These are phyloP conservation scores for Trichoderma semiorbis DNA, from an alignment of 2,329 filamentous ascomycete species.

Conservation along the genomic window DNA sequence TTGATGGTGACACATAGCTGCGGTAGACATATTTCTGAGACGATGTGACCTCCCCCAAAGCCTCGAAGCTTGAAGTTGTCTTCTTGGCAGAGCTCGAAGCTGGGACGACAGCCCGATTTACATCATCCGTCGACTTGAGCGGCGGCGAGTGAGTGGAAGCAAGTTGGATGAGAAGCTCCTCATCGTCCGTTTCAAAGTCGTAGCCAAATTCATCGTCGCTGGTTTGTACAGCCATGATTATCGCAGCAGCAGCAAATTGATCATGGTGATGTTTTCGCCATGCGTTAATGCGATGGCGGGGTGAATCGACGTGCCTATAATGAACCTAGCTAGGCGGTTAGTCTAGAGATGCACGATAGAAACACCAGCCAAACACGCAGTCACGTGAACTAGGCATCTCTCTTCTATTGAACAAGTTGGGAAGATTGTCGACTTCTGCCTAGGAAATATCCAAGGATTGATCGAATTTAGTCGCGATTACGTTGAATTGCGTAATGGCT, in stretches of 20 bases:
- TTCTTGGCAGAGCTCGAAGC: background rate
- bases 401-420: background rate
- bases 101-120: background rate
- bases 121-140: background rate
- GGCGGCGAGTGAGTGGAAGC: slow-evolving; percentile 23
- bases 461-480: background rate
- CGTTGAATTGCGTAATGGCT: background rate
- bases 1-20: background rate
- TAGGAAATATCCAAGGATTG: background rate
- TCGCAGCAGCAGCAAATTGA: background rate
- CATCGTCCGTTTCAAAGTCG: slow-evolving; percentile 46
- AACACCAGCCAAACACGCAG: slow-evolving; percentile 14
- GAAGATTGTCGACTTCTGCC: background rate
- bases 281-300: slow-evolving; percentile 1
- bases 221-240: slow-evolving; percentile 25
- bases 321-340: background rate
- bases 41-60: background rate
- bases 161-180: slow-evolving; percentile 38
- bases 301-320: slow-evolving; percentile 1
- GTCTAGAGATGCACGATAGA: background rate
- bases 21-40: background rate
- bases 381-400: slow-evolving; percentile 14
- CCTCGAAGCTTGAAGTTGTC: background rate
- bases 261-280: background rate
- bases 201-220: slow-evolving; percentile 46